Conservation (phyloP, 345 rosid species). For the Rubroshorea leprosula region DNA sequence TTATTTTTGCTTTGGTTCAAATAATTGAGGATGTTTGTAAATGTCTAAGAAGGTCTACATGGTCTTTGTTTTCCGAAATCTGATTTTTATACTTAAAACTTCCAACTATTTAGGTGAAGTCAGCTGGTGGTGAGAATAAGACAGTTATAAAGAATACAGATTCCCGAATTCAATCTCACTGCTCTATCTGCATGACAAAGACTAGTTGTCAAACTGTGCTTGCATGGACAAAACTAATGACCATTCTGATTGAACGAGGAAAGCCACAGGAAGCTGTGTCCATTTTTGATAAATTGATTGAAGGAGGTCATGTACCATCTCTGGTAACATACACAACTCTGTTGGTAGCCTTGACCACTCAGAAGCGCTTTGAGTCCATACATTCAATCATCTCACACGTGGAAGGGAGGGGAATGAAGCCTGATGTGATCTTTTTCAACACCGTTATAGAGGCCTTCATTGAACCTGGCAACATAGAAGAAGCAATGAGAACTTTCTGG, state of each 20-base stretch:
- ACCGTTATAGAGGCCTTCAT: constrained; percentile 61
- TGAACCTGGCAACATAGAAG: constrained; percentile 55
- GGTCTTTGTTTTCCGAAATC: too few species aligned
- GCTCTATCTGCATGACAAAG: constrained; percentile 34
- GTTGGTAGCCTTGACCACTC: constrained; percentile 52
- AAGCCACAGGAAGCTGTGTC: constrained; percentile 48
- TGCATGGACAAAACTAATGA: constrained; percentile 54
- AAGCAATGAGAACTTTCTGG: constrained; percentile 38
- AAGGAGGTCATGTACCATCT: constrained; percentile 50
- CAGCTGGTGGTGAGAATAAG: constrained; percentile 11
- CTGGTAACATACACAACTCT: constrained; percentile 53
- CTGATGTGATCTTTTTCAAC: constrained; percentile 47
- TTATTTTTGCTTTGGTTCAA: too few species aligned
- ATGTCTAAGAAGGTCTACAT: too few species aligned
- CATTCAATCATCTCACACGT: constrained; percentile 42
- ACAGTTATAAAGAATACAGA: constrained; percentile 2
- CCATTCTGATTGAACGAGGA: constrained; percentile 43
- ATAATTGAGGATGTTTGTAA: too few species aligned
- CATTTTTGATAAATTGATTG: constrained; percentile 35
- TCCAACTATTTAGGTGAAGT: constrained; percentile 14
- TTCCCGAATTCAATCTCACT: constrained; percentile 3
- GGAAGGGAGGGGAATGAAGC: constrained; percentile 40
- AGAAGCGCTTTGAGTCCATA: constrained; percentile 41
- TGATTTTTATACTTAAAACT: too few species aligned
- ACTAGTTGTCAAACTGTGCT: constrained; percentile 47